Evolutionary conservation across 208 protist genomes (phyloP).

Genomic region (Endotrypanum monterogeii): DNA sequence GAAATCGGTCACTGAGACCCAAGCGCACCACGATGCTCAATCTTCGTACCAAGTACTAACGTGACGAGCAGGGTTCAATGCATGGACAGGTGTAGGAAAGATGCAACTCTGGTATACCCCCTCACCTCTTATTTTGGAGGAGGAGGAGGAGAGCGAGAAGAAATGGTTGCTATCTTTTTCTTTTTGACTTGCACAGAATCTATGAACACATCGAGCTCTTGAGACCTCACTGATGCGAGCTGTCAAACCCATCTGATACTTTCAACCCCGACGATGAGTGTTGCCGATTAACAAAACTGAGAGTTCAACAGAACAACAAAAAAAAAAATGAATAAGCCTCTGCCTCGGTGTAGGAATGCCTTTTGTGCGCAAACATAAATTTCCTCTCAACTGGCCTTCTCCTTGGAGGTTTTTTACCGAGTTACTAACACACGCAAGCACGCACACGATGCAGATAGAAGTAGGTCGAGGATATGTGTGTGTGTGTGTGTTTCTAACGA

Average conservation of each 20-base stretch:
- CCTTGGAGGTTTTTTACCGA: too few species aligned
- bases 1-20: conserved; percentile 53
- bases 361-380: not conserved
- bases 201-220: not conserved
- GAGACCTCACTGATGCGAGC: not conserved
- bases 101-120: not conserved
- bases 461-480: too few species aligned
- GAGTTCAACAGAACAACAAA: too few species aligned
- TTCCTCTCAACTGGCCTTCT: not conserved
- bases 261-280: not conserved
- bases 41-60: conserved; percentile 85
- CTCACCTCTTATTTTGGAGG: too few species aligned
- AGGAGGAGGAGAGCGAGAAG: too few species aligned
- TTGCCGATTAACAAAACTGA: not conserved
- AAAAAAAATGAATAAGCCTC: not conserved
- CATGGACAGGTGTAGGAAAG: not conserved
- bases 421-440: too few species aligned
- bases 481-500: too few species aligned
- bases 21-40: conserved; percentile 82
- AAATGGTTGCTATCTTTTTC: not conserved
- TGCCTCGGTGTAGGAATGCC: not conserved
- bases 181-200: not conserved
- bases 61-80: not conserved
- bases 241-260: not conserved
- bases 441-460: too few species aligned